These are phyloP conservation scores for Penicillium freii DNA, from an alignment of 2,329 filamentous ascomycete genomes.

Conservation along the genomic window DNA sequence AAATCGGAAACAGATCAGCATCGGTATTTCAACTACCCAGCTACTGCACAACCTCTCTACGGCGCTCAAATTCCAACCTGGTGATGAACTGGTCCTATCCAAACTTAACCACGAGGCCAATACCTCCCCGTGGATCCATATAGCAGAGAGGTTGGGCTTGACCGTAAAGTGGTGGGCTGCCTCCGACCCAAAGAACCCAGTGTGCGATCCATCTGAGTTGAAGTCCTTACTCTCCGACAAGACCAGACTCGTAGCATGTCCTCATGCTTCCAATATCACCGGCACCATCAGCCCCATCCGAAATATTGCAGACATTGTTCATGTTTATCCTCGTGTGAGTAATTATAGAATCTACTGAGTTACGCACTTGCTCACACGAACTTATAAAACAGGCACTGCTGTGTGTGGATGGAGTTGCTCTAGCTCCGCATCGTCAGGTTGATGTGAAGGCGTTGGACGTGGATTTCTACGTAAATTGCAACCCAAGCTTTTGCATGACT, in stretches of 20 bases:
- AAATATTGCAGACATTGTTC: slow-evolving; percentile 37
- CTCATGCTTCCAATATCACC: slow-evolving; percentile 71
- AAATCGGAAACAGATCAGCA: slow-evolving; percentile 24
- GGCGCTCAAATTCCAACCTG: slow-evolving; percentile 52
- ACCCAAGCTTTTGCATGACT: not conserved
- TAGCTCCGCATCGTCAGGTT: slow-evolving; percentile 68
- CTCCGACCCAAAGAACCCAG: slow-evolving; percentile 52
- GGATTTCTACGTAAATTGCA: slow-evolving; percentile 61
- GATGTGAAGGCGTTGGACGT: slow-evolving; percentile 67
- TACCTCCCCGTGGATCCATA: slow-evolving; percentile 68
- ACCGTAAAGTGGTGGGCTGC: slow-evolving; percentile 70
- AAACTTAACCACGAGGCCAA: slow-evolving; percentile 76
- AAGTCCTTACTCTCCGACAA: slow-evolving; percentile 58
- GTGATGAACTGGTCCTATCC: slow-evolving; percentile 69
- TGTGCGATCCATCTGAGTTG: slow-evolving; percentile 58
- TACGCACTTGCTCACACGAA: not conserved
- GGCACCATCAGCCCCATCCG: slow-evolving; percentile 61
- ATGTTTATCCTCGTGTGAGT: slow-evolving; percentile 45
- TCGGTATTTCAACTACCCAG: slow-evolving; percentile 73
- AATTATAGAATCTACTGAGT: too few relatives aligned
- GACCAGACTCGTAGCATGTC: slow-evolving; percentile 70
- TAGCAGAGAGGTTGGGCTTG: slow-evolving; percentile 61
- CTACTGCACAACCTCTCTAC: slow-evolving; percentile 69
- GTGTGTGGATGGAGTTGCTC: slow-evolving; percentile 73
- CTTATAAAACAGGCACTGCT: slow-evolving; percentile 53